A percentile compares a stretch with the other conserved stretches of the same genome.
These are phyloP conservation scores for Boletus rubropictus DNA, from an alignment of 768 basidiomycete genomes.

Conservation along the genomic window DNA sequence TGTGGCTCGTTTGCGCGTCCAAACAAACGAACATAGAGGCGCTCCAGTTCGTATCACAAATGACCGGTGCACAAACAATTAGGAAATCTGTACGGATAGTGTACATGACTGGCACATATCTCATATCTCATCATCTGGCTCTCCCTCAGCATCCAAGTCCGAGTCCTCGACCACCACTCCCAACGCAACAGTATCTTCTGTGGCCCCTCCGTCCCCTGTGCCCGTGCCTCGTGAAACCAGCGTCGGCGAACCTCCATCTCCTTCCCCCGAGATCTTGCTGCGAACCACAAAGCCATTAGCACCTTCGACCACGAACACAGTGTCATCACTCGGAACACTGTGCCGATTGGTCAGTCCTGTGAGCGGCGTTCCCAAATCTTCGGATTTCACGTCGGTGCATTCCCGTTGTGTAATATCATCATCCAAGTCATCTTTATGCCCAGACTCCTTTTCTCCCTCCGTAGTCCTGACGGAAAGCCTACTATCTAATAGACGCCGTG, in stretches of 20 bases:
- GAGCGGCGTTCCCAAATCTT: constrained; percentile 48
- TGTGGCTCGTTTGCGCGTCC: constrained; percentile 30
- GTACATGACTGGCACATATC: constrained; percentile 31
- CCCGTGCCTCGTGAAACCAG: constrained; percentile 4
- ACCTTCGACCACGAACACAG: constrained; percentile 38
- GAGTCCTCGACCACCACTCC: constrained; percentile 22
- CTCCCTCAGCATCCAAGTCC: constrained; percentile 39
- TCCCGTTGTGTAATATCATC: constrained; percentile 7
- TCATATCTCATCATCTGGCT: constrained; percentile 44
- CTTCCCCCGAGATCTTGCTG: constrained; percentile 23
- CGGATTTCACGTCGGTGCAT: constrained; percentile 41
- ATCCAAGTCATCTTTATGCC: not conserved
- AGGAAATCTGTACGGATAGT: constrained; percentile 14
- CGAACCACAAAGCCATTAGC: constrained; percentile 25
- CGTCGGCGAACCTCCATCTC: constrained; percentile 8
- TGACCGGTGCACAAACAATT: constrained; percentile 16
- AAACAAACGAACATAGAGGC: constrained; percentile 22
- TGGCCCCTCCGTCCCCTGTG: not conserved
- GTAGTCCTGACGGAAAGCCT: not conserved
- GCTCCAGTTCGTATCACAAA: constrained; percentile 19
- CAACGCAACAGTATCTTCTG: constrained; percentile 2
- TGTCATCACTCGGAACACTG: constrained; percentile 56
- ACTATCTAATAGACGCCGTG: not conserved
- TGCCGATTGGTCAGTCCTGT: constrained; percentile 45
- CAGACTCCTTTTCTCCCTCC: not conserved